Percentiles rank a stretch among this genome's conserved stretches.
These are phyloP conservation scores for Kuraishia molischiana DNA, from an alignment of 805 yeast genomes.

Conservation along the genomic window DNA sequence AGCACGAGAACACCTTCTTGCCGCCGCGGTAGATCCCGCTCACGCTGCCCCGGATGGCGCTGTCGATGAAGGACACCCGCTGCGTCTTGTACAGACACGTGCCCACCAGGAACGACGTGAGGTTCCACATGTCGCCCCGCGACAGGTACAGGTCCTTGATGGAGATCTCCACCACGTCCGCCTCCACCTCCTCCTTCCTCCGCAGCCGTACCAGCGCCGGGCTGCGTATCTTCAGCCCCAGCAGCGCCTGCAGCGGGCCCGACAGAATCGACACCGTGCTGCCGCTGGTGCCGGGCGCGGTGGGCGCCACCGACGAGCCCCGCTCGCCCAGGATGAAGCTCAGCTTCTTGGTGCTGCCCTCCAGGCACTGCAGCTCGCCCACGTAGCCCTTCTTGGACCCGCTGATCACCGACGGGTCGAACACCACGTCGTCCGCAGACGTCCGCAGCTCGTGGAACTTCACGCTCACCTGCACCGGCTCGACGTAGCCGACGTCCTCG, in stretches of 20 bases:
- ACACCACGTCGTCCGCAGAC: constrained; percentile 46
- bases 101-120: constrained; percentile 51
- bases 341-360: constrained; percentile 23
- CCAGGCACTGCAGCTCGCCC: constrained; percentile 53
- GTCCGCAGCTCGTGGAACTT: constrained; percentile 61
- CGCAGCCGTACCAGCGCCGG: constrained; percentile 47
- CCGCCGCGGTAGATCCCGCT: constrained; percentile 61
- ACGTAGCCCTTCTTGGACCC: constrained; percentile 67
- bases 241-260: constrained; percentile 45
- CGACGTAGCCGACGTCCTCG: constrained; percentile 5
- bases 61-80: constrained; percentile 48
- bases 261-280: constrained; percentile 41
- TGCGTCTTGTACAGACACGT: constrained; percentile 63
- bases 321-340: constrained; percentile 31
- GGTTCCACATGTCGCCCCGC: constrained; percentile 89
- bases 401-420: constrained; percentile 51
- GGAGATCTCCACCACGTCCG: constrained; percentile 75
- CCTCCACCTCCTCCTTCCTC: constrained; percentile 41
- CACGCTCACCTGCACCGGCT: constrained; percentile 30
- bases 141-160: constrained; percentile 74
- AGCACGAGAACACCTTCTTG: constrained; percentile 62
- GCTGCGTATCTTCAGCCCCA: constrained; percentile 62
- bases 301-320: constrained; percentile 11
- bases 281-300: constrained; percentile 1
- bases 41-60: constrained; percentile 52